These are phyloP conservation scores for Pachyrhizus erosus DNA, from an alignment of 306 rosid genomes.

Conservation along the genomic window DNA sequence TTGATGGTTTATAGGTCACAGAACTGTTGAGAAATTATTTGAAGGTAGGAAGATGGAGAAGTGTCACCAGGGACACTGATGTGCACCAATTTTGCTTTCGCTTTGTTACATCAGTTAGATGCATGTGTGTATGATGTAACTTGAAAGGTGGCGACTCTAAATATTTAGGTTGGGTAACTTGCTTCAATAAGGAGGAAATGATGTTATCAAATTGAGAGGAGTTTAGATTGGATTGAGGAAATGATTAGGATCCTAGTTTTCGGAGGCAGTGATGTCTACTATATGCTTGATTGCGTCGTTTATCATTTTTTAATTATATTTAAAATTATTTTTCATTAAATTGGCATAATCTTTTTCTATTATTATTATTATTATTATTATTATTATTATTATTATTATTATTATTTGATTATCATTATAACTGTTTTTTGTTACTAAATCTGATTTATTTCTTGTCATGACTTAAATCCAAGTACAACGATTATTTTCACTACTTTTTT, in stretches of 20 bases:
- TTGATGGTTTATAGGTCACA: background rate
- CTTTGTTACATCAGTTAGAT: conserved; percentile 21
- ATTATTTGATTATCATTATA: too few species aligned
- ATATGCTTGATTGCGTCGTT: background rate
- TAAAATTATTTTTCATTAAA: background rate
- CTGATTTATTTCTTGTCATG: background rate
- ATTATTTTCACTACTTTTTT: too few species aligned
- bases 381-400: too few species aligned
- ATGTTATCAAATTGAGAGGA: background rate
- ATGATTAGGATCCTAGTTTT: background rate
- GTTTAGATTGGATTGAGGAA: background rate
- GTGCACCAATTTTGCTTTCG: background rate
- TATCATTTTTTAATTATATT: background rate
- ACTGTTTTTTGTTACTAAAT: too few species aligned
- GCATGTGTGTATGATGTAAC: background rate
- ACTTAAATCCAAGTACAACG: too few species aligned
- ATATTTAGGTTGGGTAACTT: background rate
- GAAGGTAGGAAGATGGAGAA: background rate
- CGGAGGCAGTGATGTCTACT: background rate
- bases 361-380: too few species aligned
- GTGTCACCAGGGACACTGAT: background rate
- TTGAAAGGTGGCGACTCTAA: conserved; percentile 5
- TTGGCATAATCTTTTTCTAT: background rate
- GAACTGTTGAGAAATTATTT: background rate
- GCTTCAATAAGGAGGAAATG: conserved; percentile 24